phyloP scores from a whole-genome alignment of 805 yeast genomes.

The Phaffomyces opuntiae region DNA sequence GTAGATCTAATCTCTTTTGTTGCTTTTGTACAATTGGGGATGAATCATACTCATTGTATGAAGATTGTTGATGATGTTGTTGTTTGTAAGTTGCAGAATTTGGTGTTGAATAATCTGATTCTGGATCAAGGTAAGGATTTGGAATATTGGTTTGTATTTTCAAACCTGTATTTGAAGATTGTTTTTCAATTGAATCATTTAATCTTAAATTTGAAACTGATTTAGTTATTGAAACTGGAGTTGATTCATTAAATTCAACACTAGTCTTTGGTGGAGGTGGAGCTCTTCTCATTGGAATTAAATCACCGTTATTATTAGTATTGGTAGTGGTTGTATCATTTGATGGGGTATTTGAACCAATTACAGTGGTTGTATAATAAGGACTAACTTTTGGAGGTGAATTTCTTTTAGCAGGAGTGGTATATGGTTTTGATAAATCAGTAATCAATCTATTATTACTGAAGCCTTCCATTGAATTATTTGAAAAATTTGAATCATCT shows the following conservation, averaged over 20 bases:
- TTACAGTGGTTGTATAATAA: constrained; percentile 11
- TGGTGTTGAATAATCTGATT: neutral
- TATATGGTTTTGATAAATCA: constrained; percentile 37
- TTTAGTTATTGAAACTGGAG: constrained; percentile 6
- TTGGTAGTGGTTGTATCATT: neutral
- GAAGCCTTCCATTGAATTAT: constrained; percentile 15
- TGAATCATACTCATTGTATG: neutral
- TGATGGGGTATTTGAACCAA: constrained; percentile 2
- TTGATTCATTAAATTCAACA: neutral
- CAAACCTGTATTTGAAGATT: constrained; percentile 26
- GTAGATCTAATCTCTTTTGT: constrained; percentile 13
- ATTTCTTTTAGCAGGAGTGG: constrained; percentile 36
- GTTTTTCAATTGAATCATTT: constrained; percentile 5
- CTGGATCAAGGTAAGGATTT: constrained; percentile 16
- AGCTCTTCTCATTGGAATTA: constrained; percentile 47
- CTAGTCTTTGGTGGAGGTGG: constrained; percentile 43
- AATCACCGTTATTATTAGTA: constrained; percentile 15
- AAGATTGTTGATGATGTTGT: neutral
- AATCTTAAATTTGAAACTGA: constrained; percentile 9
- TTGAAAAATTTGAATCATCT: constrained; percentile 17
- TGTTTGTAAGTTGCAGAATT: constrained; percentile 2
- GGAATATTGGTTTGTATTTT: constrained; percentile 24
- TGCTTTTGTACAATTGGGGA: constrained; percentile 7
- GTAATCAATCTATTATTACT: constrained; percentile 26
- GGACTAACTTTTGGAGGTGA: constrained; percentile 31